Evolutionary conservation across 768 basidiomycete species (phyloP).

Genomic region (Pleurotus giganteus): DNA sequence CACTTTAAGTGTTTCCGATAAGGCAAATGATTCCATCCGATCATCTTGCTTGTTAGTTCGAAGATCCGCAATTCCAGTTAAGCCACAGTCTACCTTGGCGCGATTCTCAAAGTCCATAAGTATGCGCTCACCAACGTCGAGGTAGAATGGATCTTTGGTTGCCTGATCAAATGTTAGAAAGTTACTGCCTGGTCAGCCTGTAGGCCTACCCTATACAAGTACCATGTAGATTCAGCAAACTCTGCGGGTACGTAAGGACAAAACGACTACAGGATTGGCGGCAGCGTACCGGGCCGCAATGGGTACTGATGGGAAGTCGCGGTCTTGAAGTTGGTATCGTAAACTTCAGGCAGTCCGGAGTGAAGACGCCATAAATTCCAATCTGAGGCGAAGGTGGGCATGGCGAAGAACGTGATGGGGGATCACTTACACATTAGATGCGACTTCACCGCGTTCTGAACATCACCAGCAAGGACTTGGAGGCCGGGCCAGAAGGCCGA

Average conservation of each 20-base stretch:
- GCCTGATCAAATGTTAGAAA: conserved; percentile 49
- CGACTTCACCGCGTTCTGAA: conserved; percentile 89
- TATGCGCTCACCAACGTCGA: conserved; percentile 86
- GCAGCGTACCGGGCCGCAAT: conserved; percentile 60
- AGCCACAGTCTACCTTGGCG: conserved; percentile 82
- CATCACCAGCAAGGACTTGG: conserved; percentile 82
- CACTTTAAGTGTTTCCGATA: conserved; percentile 91
- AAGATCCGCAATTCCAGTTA: conserved; percentile 80
- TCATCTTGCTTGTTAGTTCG: conserved; percentile 78
- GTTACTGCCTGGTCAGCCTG: not conserved
- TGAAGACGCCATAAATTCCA: conserved; percentile 92
- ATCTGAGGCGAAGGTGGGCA: conserved; percentile 41
- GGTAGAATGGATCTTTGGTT: conserved; percentile 88
- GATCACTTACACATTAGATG: conserved; percentile 76
- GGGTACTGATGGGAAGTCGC: conserved; percentile 81
- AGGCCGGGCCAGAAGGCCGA: conserved; percentile 98
- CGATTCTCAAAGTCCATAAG: conserved; percentile 72
- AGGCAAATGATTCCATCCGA: conserved; percentile 96
- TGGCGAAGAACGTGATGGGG: not conserved
- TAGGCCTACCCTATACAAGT: conserved; percentile 84
- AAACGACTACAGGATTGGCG: not conserved
- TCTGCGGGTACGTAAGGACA: conserved; percentile 40
- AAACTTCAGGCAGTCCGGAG: conserved; percentile 90
- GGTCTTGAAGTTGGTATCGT: conserved; percentile 70
- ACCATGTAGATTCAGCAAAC: conserved; percentile 96